Base-by-base conservation (phyloP, 1,284 basidiomycete species). In the Melampsora larici-populina region DNA sequence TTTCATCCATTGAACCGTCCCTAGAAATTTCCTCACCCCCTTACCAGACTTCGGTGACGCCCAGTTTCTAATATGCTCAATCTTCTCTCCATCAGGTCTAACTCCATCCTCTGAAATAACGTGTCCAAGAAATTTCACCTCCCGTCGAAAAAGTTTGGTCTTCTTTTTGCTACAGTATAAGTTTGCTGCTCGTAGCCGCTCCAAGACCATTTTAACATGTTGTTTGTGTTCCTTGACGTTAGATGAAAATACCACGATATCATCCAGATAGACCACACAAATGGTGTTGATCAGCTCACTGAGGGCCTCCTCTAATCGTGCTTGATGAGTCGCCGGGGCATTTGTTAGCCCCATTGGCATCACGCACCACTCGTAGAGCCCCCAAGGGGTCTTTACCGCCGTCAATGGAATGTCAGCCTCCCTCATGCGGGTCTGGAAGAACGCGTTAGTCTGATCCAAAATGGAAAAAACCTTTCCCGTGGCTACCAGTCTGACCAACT, bases 371-470 rank as follows among this genome's bases (percentile, higher is more conserved):
- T 86, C 83, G 77, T 82, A 86, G 2, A 82, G 80, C 0, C 86
- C 85, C 26, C 83, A 84, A 18, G 81, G 82, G 0, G 83, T 85
- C 2, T n/a, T n/a, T n/a, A n/a, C n/a, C n/a, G n/a, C n/a, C n/a
- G n/a, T n/a, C n/a, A n/a, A n/a, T n/a, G n/a, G 68, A 0, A 86
- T 81, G 68, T 85, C 80, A 29, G 86, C 84, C 0, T 84, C 83
- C 69, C 85, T 82, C 6, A 86, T 80, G 0, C 80, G 73, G 0
- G 84, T 86, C 73, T 86, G 86, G 78, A 85, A 86, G 78, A 86
- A 87, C 0, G 82, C 81, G 74, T 86, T 85, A 0, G 85, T 87
- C 83, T 87, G 86, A 73, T 87, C 85, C 0, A 87, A 80, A 46
- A 83, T 85, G 0, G 73, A 82, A 81, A 82, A 86, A 13, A 85